These are phyloP conservation scores for Zygosaccharomyces sapae DNA, from an alignment of 1,139 yeast species.

Conservation along the genomic window DNA sequence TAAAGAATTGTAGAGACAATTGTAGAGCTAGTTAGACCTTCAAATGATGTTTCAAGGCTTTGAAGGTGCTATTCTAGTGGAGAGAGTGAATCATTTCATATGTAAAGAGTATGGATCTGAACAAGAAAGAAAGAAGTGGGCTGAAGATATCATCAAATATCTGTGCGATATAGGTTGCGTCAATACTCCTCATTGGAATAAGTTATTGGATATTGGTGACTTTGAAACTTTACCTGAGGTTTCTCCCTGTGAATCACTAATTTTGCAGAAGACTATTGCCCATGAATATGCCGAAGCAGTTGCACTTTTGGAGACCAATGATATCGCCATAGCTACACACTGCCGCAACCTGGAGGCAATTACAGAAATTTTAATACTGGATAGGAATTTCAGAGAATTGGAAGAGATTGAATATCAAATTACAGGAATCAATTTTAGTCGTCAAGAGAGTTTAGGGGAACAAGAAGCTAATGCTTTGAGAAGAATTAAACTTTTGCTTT, in stretches of 20 bases:
- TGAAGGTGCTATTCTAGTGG: constrained; percentile 16
- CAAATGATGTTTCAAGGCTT: constrained; percentile 6
- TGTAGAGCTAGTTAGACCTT: background rate
- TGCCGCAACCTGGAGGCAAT: constrained; percentile 21
- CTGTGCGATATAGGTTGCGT: constrained; percentile 13
- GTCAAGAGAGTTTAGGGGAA: background rate
- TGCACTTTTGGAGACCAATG: constrained; percentile 17
- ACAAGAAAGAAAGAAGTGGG: constrained; percentile 14
- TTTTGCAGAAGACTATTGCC: constrained; percentile 15
- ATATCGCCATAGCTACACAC: constrained; percentile 7
- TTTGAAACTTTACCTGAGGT: constrained; percentile 2
- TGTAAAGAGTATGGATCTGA: constrained; percentile 6
- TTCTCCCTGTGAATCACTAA: constrained; percentile 4
- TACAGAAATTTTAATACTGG: constrained; percentile 18
- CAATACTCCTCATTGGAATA: constrained; percentile 19
- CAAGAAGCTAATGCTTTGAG: constrained; percentile 17
- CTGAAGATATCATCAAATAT: constrained; percentile 16
- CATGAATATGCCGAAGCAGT: constrained; percentile 26
- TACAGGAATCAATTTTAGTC: constrained; percentile 8
- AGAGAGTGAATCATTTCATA: constrained; percentile 19
- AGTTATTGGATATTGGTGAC: constrained; percentile 12
- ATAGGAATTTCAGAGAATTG: constrained; percentile 20
- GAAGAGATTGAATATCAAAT: constrained; percentile 27
- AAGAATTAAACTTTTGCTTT: constrained; percentile 19
- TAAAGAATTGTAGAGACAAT: background rate